Evolutionary conservation across 768 basidiomycete genomes (phyloP).

Genomic region (Ramaria sp.): DNA sequence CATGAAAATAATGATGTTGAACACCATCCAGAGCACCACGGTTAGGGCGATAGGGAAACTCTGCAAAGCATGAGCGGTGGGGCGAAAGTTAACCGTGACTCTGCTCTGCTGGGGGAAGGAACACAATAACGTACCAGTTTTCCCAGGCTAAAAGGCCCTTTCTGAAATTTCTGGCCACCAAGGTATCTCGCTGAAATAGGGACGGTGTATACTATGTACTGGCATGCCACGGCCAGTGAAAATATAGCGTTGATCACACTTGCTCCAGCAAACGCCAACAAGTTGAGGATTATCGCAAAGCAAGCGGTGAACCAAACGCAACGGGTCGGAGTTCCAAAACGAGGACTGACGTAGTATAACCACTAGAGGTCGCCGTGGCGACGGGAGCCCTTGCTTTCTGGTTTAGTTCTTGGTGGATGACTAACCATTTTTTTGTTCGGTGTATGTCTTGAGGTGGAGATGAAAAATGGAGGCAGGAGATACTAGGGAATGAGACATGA

Average conservation of each 20-base stretch:
- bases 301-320: constrained; percentile 23
- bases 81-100: not conserved
- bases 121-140: too few species aligned
- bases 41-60: constrained; percentile 43
- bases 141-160: constrained; percentile 24
- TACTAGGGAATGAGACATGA: too few species aligned
- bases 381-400: too few species aligned
- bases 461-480: too few species aligned
- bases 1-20: constrained; percentile 50
- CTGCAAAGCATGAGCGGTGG: constrained; percentile 28
- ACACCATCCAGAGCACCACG: constrained; percentile 53
- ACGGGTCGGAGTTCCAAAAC: too few species aligned
- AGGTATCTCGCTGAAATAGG: not conserved
- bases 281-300: constrained; percentile 32
- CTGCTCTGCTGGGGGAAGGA: too few species aligned
- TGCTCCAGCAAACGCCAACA: constrained; percentile 44
- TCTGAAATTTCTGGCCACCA: constrained; percentile 13
- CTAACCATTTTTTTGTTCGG: too few species aligned
- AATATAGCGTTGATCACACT: constrained; percentile 51
- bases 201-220: too few species aligned
- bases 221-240: too few species aligned
- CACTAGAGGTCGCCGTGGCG: too few species aligned
- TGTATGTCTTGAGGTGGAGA: too few species aligned
- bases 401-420: too few species aligned
- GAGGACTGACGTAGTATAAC: constrained; percentile 43